These are phyloP conservation scores for Rhodomyrtus tomentosa DNA, from an alignment of 345 rosid species.

Conservation along the genomic window DNA sequence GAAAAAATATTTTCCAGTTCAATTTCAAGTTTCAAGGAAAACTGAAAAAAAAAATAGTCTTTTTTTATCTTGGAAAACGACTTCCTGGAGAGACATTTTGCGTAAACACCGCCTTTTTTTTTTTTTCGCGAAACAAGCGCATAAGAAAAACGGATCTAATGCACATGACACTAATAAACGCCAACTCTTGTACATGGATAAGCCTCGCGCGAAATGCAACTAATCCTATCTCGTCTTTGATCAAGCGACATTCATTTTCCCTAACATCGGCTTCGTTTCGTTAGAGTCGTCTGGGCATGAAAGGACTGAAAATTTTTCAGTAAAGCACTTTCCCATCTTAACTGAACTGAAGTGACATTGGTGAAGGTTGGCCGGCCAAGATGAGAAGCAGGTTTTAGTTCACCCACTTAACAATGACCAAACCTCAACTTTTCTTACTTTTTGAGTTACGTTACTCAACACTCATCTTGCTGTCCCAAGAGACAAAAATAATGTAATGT, in stretches of 20 bases:
- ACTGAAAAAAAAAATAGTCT: too few species aligned
- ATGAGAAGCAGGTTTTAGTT: not conserved
- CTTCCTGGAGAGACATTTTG: too few species aligned
- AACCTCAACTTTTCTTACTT: not conserved
- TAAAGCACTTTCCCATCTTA: too few species aligned
- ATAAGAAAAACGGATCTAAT: not conserved
- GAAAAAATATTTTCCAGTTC: too few species aligned
- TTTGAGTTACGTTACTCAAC: not conserved
- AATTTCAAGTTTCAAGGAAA: too few species aligned
- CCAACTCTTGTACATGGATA: not conserved
- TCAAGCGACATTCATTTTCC: not conserved
- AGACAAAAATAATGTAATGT: not conserved
- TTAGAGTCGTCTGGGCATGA: too few species aligned
- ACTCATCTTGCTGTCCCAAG: not conserved
- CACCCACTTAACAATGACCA: not conserved
- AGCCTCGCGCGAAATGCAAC: not conserved
- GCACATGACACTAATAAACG: not conserved
- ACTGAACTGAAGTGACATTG: not conserved
- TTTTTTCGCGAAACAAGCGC: rapidly evolving
- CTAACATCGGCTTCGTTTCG: not conserved
- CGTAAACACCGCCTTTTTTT: too few species aligned
- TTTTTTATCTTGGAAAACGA: too few species aligned
- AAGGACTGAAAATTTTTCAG: too few species aligned
- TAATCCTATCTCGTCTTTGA: not conserved
- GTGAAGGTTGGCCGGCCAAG: not conserved